Conservation (phyloP, 2,329 filamentous ascomycete genomes). For the Echinosphaeria canescens region DNA sequence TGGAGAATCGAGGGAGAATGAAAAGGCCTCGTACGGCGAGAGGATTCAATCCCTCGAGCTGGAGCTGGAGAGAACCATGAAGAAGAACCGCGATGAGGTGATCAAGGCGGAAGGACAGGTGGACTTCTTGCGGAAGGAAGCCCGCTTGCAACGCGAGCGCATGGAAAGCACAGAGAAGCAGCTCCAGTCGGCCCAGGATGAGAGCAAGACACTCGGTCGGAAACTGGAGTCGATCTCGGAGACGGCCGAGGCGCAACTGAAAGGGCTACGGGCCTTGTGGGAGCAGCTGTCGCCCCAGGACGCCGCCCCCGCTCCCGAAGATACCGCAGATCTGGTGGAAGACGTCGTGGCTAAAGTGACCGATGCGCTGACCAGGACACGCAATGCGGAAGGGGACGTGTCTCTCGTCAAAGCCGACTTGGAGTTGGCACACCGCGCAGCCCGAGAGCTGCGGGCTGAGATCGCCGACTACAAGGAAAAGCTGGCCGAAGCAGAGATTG, state of each 20-base stretch:
- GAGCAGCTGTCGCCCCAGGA: conserved; percentile 28
- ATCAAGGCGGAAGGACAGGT: conserved; percentile 39
- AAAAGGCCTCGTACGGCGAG: conserved; percentile 48
- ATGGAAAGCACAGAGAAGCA: conserved; percentile 35
- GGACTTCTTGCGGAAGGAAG: conserved; percentile 38
- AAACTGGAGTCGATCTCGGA: conserved; percentile 28
- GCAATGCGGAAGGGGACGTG: conserved; percentile 34
- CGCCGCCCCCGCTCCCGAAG: conserved; percentile 24
- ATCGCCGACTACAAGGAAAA: conserved; percentile 28
- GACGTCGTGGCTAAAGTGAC: conserved; percentile 33
- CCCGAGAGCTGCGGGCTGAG: conserved; percentile 33
- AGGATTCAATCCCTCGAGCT: conserved; percentile 44
- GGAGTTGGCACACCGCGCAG: conserved; percentile 30
- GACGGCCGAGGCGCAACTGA: conserved; percentile 24
- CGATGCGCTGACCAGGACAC: conserved; percentile 35
- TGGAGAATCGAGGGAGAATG: conserved; percentile 64
- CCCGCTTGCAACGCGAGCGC: conserved; percentile 33
- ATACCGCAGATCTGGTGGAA: conserved; percentile 35
- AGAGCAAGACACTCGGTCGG: conserved; percentile 24
- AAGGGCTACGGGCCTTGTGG: conserved; percentile 35
- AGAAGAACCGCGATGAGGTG: conserved; percentile 31
- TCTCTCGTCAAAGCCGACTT: conserved; percentile 40
- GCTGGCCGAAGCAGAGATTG: conserved; percentile 26
- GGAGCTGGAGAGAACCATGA: conserved; percentile 43
- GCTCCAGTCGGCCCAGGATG: conserved; percentile 30